These are phyloP conservation scores for Imleria badia DNA, from an alignment of 768 basidiomycete species.

Conservation along the genomic window DNA sequence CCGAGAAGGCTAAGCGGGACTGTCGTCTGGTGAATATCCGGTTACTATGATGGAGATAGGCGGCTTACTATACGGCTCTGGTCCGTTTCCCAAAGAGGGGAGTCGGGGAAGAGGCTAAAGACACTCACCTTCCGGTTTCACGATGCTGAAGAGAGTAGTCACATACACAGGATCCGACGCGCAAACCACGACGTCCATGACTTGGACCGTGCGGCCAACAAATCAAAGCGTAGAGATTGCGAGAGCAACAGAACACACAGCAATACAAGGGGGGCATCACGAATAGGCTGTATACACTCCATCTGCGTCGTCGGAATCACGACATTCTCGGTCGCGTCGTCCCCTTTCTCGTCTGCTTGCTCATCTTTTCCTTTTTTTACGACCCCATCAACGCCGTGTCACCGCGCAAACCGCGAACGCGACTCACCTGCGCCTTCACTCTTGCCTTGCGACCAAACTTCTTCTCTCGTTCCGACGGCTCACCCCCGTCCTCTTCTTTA, in stretches of 20 bases:
- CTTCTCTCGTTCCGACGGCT: slow-evolving; percentile 33
- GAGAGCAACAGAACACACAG: slow-evolving; percentile 11
- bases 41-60: no score
- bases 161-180: no score
- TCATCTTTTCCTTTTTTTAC: slow-evolving; percentile 35
- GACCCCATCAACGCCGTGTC: background rate
- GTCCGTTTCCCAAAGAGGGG: no score
- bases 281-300: slow-evolving; percentile 11
- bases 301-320: slow-evolving; percentile 10
- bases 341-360: slow-evolving; percentile 25
- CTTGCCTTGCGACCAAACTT: slow-evolving; percentile 40
- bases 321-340: slow-evolving; percentile 24
- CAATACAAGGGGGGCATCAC: slow-evolving; percentile 11
- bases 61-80: no score
- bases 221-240: slow-evolving; percentile 11
- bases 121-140: background rate
- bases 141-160: no score
- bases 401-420: background rate
- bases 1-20: no score
- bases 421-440: slow-evolving; percentile 40
- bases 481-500: slow-evolving; percentile 30
- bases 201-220: background rate
- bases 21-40: no score
- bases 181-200: background rate
- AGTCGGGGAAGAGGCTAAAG: background rate